Evolutionary conservation across 768 basidiomycete genomes (phyloP).

Genomic region (Macrolepiota dolichaula): DNA sequence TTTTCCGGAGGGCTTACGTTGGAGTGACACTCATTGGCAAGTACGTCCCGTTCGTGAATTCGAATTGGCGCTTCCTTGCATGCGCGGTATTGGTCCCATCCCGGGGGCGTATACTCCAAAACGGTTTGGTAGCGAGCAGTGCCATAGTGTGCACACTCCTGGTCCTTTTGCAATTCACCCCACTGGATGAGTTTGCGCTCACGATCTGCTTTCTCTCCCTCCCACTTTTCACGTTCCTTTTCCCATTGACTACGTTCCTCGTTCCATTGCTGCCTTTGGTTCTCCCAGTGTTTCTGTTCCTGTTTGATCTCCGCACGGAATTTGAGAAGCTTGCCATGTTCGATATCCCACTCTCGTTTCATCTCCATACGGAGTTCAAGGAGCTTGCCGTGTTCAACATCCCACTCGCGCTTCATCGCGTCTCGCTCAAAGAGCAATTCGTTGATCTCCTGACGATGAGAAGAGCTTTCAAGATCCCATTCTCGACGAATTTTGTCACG

Average conservation of each 20-base stretch:
- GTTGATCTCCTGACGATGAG: too few relatives aligned
- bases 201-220: background rate
- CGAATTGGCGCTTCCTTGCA: slow-evolving; percentile 1
- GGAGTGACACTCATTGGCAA: background rate
- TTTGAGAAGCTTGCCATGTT: too few relatives aligned
- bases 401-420: too few relatives aligned
- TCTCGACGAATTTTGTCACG: too few relatives aligned
- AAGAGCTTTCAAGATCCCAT: too few relatives aligned
- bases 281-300: too few relatives aligned
- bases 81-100: background rate
- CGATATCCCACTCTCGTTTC: too few relatives aligned
- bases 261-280: too few relatives aligned
- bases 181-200: slow-evolving; percentile 1
- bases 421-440: too few relatives aligned
- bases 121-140: background rate
- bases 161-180: background rate
- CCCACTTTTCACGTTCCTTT: background rate
- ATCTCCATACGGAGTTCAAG: too few relatives aligned
- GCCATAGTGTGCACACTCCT: background rate
- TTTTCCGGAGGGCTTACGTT: background rate
- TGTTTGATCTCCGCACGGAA: too few relatives aligned
- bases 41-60: slow-evolving; percentile 4
- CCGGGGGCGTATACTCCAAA: slow-evolving; percentile 2
- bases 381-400: too few relatives aligned
- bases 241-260: background rate